Conservation (phyloP, 768 basidiomycete species). For the Kwoniella europaea region DNA sequence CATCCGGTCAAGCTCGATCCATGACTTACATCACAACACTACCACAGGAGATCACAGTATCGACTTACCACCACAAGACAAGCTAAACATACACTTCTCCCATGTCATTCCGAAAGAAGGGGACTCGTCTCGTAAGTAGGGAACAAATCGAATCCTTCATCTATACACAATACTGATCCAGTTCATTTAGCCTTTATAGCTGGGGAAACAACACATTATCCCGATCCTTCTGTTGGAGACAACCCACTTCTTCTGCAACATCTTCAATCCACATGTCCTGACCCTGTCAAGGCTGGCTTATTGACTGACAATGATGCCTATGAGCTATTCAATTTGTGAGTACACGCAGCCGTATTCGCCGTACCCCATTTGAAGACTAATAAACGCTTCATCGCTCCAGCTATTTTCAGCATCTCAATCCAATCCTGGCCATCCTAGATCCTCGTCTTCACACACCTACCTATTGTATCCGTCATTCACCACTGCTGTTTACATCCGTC, state of each 20-base stretch:
- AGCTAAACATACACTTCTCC: conserved; percentile 18
- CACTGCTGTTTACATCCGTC: conserved; percentile 24
- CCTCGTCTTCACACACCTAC: conserved; percentile 19
- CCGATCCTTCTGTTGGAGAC: not conserved
- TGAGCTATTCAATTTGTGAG: conserved; percentile 26
- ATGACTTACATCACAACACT: not conserved
- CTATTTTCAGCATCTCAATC: conserved; percentile 22
- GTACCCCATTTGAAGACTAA: not conserved
- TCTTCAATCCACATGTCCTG: conserved; percentile 12
- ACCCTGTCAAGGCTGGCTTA: conserved; percentile 20
- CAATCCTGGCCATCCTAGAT: conserved; percentile 19
- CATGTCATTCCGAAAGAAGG: conserved; percentile 22
- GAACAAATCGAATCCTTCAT: not conserved
- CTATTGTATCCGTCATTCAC: conserved; percentile 16
- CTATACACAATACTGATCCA: not conserved
- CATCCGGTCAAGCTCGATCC: not conserved
- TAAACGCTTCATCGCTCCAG: conserved; percentile 3
- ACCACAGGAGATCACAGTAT: not conserved
- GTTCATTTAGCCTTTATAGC: not conserved
- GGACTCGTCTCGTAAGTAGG: conserved; percentile 17
- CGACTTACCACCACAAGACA: not conserved
- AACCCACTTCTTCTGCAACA: conserved; percentile 3
- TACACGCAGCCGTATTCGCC: not conserved
- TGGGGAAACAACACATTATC: conserved; percentile 3
- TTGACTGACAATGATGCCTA: conserved; percentile 13